Percentiles rank a stretch among this genome's conserved stretches.
These are phyloP conservation scores for Aspergillus brunneoviolaceus DNA, from an alignment of 2,329 filamentous ascomycete species.

Conservation along the genomic window DNA sequence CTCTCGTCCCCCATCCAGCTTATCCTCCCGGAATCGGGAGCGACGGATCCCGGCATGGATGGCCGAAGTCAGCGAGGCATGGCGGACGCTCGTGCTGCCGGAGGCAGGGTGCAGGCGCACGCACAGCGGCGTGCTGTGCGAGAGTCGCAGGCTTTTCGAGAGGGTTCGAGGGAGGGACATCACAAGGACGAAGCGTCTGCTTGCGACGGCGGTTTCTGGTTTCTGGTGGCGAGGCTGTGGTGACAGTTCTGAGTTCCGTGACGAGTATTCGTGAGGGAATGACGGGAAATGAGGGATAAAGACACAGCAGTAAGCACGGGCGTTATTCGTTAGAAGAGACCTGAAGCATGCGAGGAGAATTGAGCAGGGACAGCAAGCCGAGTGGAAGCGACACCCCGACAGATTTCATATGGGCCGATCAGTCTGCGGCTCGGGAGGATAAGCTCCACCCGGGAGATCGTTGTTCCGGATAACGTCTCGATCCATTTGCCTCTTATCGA, in stretches of 20 bases:
- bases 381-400: too few relatives aligned
- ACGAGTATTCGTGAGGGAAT: too few relatives aligned
- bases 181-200: not conserved
- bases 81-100: conserved; percentile 20
- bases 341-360: not conserved
- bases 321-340: not conserved
- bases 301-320: too few relatives aligned
- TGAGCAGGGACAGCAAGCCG: too few relatives aligned
- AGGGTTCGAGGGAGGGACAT: conserved; percentile 5
- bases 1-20: not conserved
- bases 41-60: conserved; percentile 66
- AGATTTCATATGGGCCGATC: too few relatives aligned
- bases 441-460: too few relatives aligned
- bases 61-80: conserved; percentile 64
- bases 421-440: too few relatives aligned
- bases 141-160: conserved; percentile 17
- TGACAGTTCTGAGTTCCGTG: too few relatives aligned
- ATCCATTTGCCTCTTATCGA: too few relatives aligned
- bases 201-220: not conserved
- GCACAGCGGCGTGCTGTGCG: conserved; percentile 2
- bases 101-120: conserved; percentile 25
- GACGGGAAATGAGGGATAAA: too few relatives aligned
- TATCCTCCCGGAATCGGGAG: conserved; percentile 27
- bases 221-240: not conserved
- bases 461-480: too few relatives aligned